Evolutionary conservation across 2,329 filamentous ascomycete genomes (phyloP).

Genomic region (Didymella keratinophila): DNA sequence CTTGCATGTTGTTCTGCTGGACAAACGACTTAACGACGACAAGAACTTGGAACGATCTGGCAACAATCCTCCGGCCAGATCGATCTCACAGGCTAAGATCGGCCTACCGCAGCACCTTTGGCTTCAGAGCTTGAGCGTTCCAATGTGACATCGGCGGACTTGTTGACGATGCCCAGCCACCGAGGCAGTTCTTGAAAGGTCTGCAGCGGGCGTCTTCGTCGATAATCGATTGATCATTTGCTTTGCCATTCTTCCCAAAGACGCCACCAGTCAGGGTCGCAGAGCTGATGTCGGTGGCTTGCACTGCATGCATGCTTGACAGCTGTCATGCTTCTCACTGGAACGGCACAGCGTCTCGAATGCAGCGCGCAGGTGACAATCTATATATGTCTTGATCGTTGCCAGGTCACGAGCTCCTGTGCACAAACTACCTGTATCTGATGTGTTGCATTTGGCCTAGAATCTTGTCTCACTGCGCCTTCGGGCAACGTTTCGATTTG

Average conservation of each 20-base stretch:
- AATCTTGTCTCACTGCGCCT: background rate
- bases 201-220: background rate
- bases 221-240: background rate
- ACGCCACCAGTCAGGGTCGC: slow-evolving; percentile 2
- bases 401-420: background rate
- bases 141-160: slow-evolving; percentile 18
- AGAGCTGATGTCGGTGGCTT: slow-evolving; percentile 21
- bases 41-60: slow-evolving; percentile 5
- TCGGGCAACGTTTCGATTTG: background rate
- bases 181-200: slow-evolving; percentile 3
- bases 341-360: slow-evolving; percentile 3
- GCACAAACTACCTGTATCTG: background rate
- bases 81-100: slow-evolving; percentile 21
- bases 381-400: background rate
- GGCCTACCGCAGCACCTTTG: slow-evolving; percentile 12
- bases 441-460: background rate
- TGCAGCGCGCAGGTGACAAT: background rate
- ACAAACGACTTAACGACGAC: too few relatives aligned
- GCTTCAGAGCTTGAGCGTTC: slow-evolving; percentile 13
- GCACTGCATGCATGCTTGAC: slow-evolving; percentile 12
- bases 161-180: slow-evolving; percentile 18
- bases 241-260: slow-evolving; percentile 3
- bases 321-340: slow-evolving; percentile 19
- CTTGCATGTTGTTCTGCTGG: slow-evolving; percentile 4
- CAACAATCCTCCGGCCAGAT: slow-evolving; percentile 12